Evolutionary conservation across 805 yeast genomes (phyloP).

Genomic region (Isabelozyma gotoi): DNA sequence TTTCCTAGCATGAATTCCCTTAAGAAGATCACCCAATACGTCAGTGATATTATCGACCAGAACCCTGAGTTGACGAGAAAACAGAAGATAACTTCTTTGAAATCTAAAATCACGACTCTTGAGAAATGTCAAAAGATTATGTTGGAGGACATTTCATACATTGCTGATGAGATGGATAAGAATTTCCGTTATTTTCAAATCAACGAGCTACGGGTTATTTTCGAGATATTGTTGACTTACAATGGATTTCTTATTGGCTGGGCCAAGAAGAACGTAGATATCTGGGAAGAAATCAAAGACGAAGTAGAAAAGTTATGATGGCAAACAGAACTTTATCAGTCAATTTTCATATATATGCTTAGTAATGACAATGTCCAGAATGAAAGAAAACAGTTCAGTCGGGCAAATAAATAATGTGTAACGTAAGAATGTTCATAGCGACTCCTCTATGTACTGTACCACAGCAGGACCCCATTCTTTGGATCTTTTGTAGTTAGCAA

Average conservation of each 20-base stretch:
- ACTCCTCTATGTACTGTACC: constrained; percentile 18
- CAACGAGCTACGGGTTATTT: constrained; percentile 51
- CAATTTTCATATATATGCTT: not conserved
- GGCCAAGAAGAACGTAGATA: constrained; percentile 66
- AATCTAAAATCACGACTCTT: constrained; percentile 51
- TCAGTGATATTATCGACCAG: constrained; percentile 58
- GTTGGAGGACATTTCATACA: constrained; percentile 39
- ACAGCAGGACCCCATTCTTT: constrained; percentile 73
- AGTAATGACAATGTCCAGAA: not conserved
- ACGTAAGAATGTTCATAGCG: not conserved
- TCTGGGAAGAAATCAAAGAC: constrained; percentile 63
- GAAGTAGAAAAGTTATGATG: constrained; percentile 30
- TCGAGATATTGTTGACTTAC: constrained; percentile 52
- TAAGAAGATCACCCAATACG: constrained; percentile 50
- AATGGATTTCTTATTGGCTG: constrained; percentile 58
- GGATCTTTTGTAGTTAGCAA: constrained; percentile 62
- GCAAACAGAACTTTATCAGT: too few relatives aligned
- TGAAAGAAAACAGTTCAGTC: not conserved
- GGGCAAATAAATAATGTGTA: not conserved
- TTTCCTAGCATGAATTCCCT: constrained; percentile 53
- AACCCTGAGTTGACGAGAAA: constrained; percentile 67
- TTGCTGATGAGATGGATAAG: constrained; percentile 45
- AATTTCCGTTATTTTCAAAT: constrained; percentile 49
- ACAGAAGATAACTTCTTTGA: constrained; percentile 48
- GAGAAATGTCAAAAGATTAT: constrained; percentile 49